Evolutionary conservation across 352 stramenopile species (phyloP).

Genomic region (Blastocystis sp.): DNA sequence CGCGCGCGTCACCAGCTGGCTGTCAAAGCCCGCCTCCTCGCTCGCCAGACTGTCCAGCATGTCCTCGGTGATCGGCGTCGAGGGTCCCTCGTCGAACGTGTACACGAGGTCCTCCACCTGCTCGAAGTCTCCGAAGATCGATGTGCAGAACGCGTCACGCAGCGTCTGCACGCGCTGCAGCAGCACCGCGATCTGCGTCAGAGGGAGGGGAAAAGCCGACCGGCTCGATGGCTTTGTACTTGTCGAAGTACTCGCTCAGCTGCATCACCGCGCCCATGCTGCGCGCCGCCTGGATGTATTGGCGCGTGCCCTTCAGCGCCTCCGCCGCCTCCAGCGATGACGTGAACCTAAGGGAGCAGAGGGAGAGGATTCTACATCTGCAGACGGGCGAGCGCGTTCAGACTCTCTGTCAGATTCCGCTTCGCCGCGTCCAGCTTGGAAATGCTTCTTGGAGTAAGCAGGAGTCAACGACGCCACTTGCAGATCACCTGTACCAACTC

Average conservation of each 20-base stretch:
- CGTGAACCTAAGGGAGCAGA: slow-evolving; percentile 62
- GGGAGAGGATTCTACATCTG: slow-evolving; percentile 6
- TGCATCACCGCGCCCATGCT: slow-evolving; percentile 87
- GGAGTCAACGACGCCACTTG: not conserved
- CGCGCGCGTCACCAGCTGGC: slow-evolving; percentile 57
- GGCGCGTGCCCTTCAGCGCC: slow-evolving; percentile 59
- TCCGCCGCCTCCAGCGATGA: slow-evolving; percentile 63
- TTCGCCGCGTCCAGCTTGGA: slow-evolving; percentile 42
- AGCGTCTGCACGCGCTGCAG: slow-evolving; percentile 76
- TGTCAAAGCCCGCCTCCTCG: not conserved
- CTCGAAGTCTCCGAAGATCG: slow-evolving; percentile 80
- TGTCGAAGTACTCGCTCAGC: slow-evolving; percentile 87
- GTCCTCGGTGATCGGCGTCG: not conserved
- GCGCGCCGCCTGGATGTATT: slow-evolving; percentile 84
- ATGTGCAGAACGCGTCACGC: slow-evolving; percentile 72
- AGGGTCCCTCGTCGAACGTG: not conserved
- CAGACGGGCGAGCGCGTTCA: slow-evolving; percentile 19
- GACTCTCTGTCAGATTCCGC: slow-evolving; percentile 48
- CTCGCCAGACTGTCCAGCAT: slow-evolving; percentile 44
- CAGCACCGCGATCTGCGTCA: slow-evolving; percentile 82
- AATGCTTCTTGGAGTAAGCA: slow-evolving; percentile 19
- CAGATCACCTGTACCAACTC: slow-evolving; percentile 53
- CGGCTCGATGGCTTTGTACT: slow-evolving; percentile 67
- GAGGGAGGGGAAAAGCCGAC: slow-evolving; percentile 59
- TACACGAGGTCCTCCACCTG: slow-evolving; percentile 51